Evolutionary conservation across 2,329 filamentous ascomycete species (phyloP), one percentile per base, ranked within the genome.

Genomic region (Pezicula radicicola): DNA sequence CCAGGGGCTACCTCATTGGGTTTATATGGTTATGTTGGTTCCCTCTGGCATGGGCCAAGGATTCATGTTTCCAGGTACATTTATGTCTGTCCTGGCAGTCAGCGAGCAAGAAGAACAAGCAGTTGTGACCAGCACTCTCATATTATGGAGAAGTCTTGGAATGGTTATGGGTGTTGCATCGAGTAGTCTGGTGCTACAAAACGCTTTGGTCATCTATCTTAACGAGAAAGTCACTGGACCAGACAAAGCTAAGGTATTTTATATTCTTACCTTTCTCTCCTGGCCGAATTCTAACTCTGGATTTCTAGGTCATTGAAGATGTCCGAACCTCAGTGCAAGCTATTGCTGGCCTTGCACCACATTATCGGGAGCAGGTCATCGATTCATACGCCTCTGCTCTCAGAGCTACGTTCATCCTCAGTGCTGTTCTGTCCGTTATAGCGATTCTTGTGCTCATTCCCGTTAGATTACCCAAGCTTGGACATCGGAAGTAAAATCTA

Each of bases 151-250:
- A 50, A 83, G 81, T 52, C 69, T 92, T 5, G 89, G 88, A 6
- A 80, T 78, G 51, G 87, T 92, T 1, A 76, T 91, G 63, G 89
- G 88, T n/a, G 80, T 92, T 42, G 83, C 88, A 1, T 72, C 79
- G 48, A 88, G 83, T 58, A 88, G 85, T 64, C 76, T 91, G 52
- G 80, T 91, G 7, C 72, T 92, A 55, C 88, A 93, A 70, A 91
- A 91, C 61, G 77, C 81, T 1, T 71, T 93, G 48, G 69, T 80
- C 8, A 70, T 75, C 16, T 85, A 84, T 58, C 74, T 93, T 5
- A 68, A 79, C 4, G 56, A 65, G 10, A 75, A 79, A 33, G 84
- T 92, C 8, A 75, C 73, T 0, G 85, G 83, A 0, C 72, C 73
- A 0, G 73, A 83, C 21, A 87, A 84, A 62, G 73, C 75, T 0